These are phyloP conservation scores for Dendrocalamus sinicus DNA, from an alignment of 176 grass and related monocot genomes.

Conservation along the genomic window DNA sequence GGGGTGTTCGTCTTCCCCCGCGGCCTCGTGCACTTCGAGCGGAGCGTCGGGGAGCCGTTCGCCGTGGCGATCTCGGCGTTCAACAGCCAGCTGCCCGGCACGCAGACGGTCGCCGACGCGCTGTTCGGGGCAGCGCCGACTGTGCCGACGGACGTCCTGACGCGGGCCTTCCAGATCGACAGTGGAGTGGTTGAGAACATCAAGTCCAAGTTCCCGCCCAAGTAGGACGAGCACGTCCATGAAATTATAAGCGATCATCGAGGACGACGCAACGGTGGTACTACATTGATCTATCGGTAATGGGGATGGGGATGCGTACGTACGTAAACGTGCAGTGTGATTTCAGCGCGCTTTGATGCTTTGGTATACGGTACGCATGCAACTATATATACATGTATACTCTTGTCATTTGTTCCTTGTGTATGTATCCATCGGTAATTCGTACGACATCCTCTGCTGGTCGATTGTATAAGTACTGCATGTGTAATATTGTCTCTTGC, in stretches of 20 bases:
- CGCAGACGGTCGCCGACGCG: constrained; percentile 36
- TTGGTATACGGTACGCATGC: background rate
- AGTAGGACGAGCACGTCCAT: background rate
- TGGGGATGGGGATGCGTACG: background rate
- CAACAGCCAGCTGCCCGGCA: constrained; percentile 72
- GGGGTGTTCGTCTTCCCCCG: constrained; percentile 70
- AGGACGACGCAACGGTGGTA: background rate
- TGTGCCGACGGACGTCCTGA: constrained; percentile 57
- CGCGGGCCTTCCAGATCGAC: constrained; percentile 56
- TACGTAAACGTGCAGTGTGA: background rate
- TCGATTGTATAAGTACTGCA: too few species aligned
- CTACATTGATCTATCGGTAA: background rate
- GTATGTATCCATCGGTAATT: background rate
- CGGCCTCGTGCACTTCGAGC: constrained; percentile 69
- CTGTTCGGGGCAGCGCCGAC: constrained; percentile 54
- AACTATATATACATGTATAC: too few species aligned
- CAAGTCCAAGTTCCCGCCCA: constrained; percentile 51
- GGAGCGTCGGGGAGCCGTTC: constrained; percentile 36
- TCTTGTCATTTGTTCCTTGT: background rate
- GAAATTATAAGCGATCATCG: background rate
- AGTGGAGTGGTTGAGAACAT: constrained; percentile 48
- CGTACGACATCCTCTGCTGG: too few species aligned
- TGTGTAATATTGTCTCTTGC: too few species aligned
- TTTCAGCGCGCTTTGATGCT: background rate
- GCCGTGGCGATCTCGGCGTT: constrained; percentile 57